Conservation (phyloP, 75 land plant genomes). For the Pinus taeda region DNA sequence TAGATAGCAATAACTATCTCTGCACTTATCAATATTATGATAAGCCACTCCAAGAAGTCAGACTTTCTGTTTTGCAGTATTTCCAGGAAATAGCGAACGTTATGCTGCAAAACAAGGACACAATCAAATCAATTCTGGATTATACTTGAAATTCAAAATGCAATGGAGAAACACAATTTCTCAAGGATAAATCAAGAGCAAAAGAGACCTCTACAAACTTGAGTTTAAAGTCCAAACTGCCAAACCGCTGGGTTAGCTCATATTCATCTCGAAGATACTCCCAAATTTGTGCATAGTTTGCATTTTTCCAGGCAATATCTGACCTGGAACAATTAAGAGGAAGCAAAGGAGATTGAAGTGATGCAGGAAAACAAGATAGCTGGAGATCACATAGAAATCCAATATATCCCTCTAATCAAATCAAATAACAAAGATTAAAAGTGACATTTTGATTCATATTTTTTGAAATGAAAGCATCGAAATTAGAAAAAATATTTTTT, state of each 20-base stretch:
- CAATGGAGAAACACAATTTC: constrained; percentile 5
- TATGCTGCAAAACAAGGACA: constrained; percentile 57
- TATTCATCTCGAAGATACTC: constrained; percentile 84
- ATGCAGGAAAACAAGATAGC: background rate
- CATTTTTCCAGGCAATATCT: constrained; percentile 89
- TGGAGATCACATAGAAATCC: background rate
- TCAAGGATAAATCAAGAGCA: constrained; percentile 1
- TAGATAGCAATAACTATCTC: constrained; percentile 68
- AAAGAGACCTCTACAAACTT: constrained; percentile 81
- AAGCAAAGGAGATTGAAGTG: background rate
- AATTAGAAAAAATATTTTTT: background rate
- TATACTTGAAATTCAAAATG: background rate
- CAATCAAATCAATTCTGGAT: background rate
- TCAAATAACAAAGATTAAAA: background rate
- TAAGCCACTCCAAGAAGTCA: constrained; percentile 74
- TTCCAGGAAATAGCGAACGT: constrained; percentile 78
- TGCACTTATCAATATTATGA: constrained; percentile 60
- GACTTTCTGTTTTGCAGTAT: constrained; percentile 65
- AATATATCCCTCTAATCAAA: background rate
- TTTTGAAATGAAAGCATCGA: background rate
- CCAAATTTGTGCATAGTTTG: constrained; percentile 82
- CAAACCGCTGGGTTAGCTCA: constrained; percentile 77
- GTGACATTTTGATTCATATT: background rate
- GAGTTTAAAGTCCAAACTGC: constrained; percentile 72
- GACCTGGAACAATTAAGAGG: constrained; percentile 43